These are phyloP conservation scores for Xerocomellus chrysenteron DNA, from an alignment of 768 basidiomycete genomes.

Conservation along the genomic window DNA sequence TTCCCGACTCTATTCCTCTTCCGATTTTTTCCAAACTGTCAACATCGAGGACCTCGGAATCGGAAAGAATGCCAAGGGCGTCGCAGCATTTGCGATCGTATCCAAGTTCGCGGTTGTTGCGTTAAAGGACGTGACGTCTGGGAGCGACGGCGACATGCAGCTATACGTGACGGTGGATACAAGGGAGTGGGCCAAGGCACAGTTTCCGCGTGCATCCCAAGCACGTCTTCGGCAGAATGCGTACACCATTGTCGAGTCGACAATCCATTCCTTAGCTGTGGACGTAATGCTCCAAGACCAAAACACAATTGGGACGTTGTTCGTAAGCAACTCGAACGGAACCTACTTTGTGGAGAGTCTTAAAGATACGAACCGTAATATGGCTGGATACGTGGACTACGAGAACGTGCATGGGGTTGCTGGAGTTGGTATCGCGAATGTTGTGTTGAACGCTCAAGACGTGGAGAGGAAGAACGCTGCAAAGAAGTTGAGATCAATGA, in stretches of 20 bases:
- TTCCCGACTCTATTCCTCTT: slow-evolving; percentile 76
- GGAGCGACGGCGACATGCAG: slow-evolving; percentile 67
- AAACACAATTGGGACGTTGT: slow-evolving; percentile 79
- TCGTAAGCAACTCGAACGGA: slow-evolving; percentile 94
- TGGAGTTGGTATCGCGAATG: slow-evolving; percentile 89
- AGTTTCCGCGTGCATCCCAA: slow-evolving; percentile 87
- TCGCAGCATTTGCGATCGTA: slow-evolving; percentile 92
- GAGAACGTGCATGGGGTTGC: slow-evolving; percentile 85
- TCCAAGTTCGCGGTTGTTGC: slow-evolving; percentile 93
- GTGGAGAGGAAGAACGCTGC: slow-evolving; percentile 66
- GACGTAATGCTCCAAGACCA: slow-evolving; percentile 81
- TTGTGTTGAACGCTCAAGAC: slow-evolving; percentile 79
- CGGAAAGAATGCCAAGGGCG: slow-evolving; percentile 79
- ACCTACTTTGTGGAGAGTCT: slow-evolving; percentile 92
- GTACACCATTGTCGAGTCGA: slow-evolving; percentile 94
- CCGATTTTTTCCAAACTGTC: slow-evolving; percentile 73
- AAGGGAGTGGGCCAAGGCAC: slow-evolving; percentile 80
- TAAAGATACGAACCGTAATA: slow-evolving; percentile 90
- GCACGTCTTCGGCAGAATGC: slow-evolving; percentile 84
- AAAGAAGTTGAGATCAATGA: slow-evolving; percentile 75
- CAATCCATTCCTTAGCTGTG: slow-evolving; percentile 89
- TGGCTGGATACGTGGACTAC: slow-evolving; percentile 87
- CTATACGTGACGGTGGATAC: slow-evolving; percentile 88
- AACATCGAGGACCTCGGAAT: slow-evolving; percentile 86
- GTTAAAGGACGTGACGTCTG: slow-evolving; percentile 62